phyloP scores from a whole-genome alignment of 225 moss, liverwort and hornwort genomes.

The Rhytidiadelphus loreus region DNA sequence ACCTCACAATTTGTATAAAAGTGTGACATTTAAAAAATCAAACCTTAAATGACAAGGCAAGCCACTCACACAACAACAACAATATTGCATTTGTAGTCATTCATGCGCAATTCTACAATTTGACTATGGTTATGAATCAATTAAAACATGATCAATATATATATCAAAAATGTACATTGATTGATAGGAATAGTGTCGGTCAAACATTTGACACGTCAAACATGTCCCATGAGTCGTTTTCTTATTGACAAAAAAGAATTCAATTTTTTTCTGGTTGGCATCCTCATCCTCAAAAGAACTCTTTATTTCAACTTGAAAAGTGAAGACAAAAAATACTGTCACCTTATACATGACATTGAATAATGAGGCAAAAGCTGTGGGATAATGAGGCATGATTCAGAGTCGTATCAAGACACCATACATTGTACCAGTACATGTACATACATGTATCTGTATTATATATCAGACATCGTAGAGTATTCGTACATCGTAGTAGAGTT shows the following conservation, averaged over 20 bases:
- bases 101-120: neutral
- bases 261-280: no score
- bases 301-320: neutral
- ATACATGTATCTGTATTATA: neutral
- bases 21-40: neutral
- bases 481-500: neutral
- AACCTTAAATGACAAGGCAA: neutral
- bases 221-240: neutral
- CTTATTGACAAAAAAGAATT: neutral
- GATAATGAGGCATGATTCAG: neutral
- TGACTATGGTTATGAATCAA: neutral
- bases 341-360: neutral
- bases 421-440: accelerated
- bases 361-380: neutral
- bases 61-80: neutral
- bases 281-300: neutral
- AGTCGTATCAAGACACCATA: no score
- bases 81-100: accelerated
- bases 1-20: neutral
- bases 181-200: no score
- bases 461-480: accelerated
- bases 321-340: neutral
- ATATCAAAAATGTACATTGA: neutral
- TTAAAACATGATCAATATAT: neutral
- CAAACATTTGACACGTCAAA: no score